Conservation (phyloP, 2,329 filamentous ascomycete species). For the Calonectria crousiana region DNA sequence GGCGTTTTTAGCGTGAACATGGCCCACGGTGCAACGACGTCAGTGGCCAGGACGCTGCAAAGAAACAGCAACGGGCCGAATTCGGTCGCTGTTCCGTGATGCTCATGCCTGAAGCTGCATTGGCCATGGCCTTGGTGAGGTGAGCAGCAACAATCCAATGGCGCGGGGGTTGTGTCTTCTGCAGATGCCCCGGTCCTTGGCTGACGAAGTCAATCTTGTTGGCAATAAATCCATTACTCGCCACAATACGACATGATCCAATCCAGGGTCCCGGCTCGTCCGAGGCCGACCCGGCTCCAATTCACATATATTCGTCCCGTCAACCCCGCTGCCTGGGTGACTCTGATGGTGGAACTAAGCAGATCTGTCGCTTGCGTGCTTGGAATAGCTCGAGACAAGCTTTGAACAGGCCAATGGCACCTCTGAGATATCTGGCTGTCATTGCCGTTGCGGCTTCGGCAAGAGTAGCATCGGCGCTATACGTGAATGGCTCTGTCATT, state of each 20-base stretch:
- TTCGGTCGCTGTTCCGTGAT: slow-evolving; percentile 3
- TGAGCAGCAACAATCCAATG: neutral
- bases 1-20: slow-evolving; percentile 12
- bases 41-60: neutral
- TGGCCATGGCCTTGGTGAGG: neutral
- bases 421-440: slow-evolving; percentile 40
- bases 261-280: neutral
- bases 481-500: slow-evolving; percentile 69
- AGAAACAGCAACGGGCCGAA: slow-evolving; percentile 21
- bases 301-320: neutral
- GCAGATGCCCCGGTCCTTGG: slow-evolving; percentile 9
- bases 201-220: slow-evolving; percentile 12
- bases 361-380: neutral
- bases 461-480: slow-evolving; percentile 59
- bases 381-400: neutral
- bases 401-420: slow-evolving; percentile 39
- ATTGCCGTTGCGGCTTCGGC: slow-evolving; percentile 44
- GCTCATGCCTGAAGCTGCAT: neutral
- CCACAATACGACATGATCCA: neutral
- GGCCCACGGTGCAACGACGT: neutral
- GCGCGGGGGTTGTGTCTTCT: neutral
- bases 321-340: neutral
- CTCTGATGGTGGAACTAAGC: neutral
- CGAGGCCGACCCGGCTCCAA: neutral
- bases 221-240: neutral